phyloP scores from a whole-genome alignment of 2,329 filamentous ascomycete genomes.

The Mycogone perniciosa region DNA sequence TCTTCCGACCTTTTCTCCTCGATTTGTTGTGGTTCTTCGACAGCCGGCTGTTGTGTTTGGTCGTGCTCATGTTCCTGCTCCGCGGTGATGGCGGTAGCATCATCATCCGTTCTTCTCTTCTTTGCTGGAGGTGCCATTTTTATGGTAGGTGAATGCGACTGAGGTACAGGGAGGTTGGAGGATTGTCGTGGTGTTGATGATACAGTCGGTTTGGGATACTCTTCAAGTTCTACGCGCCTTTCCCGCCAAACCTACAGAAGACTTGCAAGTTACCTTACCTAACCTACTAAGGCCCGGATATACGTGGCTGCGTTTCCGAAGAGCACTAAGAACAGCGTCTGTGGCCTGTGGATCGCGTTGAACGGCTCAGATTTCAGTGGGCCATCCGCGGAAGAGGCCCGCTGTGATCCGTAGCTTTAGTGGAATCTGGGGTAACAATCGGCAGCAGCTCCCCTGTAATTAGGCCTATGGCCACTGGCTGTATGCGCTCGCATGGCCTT shows the following conservation, averaged over 20 bases:
- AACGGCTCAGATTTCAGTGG: constrained; percentile 4
- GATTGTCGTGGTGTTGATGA: neutral
- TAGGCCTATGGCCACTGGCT: neutral
- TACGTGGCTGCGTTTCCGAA: constrained; percentile 13
- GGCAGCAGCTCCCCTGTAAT: constrained; percentile 2
- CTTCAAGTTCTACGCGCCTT: neutral
- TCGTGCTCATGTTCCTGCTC: constrained; percentile 2
- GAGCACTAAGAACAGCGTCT: neutral
- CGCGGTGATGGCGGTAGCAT: constrained; percentile 3
- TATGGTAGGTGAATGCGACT: neutral
- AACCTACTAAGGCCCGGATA: constrained; percentile 1
- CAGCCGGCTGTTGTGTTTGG: neutral
- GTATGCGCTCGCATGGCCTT: too few species aligned
- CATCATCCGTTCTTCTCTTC: constrained; percentile 21
- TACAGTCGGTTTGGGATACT: too few species aligned
- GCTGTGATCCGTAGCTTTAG: constrained; percentile 3
- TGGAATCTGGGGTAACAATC: constrained; percentile 10
- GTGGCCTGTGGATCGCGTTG: neutral
- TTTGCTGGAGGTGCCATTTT: constrained; percentile 24
- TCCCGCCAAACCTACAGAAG: neutral
- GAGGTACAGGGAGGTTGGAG: neutral
- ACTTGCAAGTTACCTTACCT: neutral
- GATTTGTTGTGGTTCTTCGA: constrained; percentile 1
- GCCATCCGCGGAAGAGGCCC: constrained; percentile 5
- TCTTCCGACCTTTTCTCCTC: neutral